Evolutionary conservation across 768 basidiomycete species (phyloP).

Genomic region (Coprinellus micaceus): DNA sequence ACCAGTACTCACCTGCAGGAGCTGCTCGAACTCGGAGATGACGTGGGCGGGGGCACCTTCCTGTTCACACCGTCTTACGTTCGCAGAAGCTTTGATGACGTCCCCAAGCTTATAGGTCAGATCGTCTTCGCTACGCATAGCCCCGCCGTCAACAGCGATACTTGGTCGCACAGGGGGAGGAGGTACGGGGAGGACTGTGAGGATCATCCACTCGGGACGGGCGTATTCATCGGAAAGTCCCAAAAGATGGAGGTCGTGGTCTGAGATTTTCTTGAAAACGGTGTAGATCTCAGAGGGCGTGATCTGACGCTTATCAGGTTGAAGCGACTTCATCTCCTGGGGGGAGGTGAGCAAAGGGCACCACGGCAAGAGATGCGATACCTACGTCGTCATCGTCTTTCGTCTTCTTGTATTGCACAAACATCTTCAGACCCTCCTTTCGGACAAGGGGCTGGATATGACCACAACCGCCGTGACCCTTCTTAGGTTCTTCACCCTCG

Average conservation of each 20-base stretch:
- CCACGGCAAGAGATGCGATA: slow-evolving; percentile 17
- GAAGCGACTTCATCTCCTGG: slow-evolving; percentile 76
- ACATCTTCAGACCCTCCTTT: slow-evolving; percentile 94
- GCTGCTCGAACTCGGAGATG: slow-evolving; percentile 91
- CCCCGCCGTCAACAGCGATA: slow-evolving; percentile 95
- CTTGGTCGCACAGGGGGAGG: slow-evolving; percentile 97
- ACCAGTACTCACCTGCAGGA: slow-evolving; percentile 79
- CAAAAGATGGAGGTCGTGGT: slow-evolving; percentile 81
- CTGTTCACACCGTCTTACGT: slow-evolving; percentile 87
- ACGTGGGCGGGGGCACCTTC: slow-evolving; percentile 97
- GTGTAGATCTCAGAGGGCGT: slow-evolving; percentile 88
- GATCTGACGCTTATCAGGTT: slow-evolving; percentile 79
- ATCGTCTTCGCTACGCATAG: slow-evolving; percentile 96
- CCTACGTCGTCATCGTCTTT: slow-evolving; percentile 93
- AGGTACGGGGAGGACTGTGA: slow-evolving; percentile 95
- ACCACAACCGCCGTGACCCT: slow-evolving; percentile 96
- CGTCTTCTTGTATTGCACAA: slow-evolving; percentile 90
- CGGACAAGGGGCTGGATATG: slow-evolving; percentile 84
- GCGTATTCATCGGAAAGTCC: slow-evolving; percentile 96
- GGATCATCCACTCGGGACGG: slow-evolving; percentile 98
- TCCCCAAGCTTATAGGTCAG: slow-evolving; percentile 97
- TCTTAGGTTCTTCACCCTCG: slow-evolving; percentile 71
- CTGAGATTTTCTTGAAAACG: slow-evolving; percentile 93
- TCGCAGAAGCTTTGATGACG: slow-evolving; percentile 92
- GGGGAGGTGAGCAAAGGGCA: slow-evolving; percentile 15